phyloP scores from a whole-genome alignment of 148 eudicot species.

The Hydrangea macrophylla region DNA sequence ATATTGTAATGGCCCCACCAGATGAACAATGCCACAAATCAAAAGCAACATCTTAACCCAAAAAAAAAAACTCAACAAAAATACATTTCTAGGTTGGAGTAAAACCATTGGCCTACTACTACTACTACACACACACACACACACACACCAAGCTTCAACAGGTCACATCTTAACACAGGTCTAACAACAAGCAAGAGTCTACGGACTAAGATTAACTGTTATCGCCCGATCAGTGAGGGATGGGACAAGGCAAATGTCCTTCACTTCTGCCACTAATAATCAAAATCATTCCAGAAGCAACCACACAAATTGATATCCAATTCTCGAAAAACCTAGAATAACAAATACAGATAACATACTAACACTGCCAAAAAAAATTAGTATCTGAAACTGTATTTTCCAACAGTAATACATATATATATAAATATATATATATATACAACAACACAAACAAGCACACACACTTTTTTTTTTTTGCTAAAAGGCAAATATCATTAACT shows the following conservation, averaged over 20 bases:
- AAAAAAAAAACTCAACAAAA: background rate
- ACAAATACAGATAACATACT: background rate
- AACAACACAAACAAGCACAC: too few relatives aligned
- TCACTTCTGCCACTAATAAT: background rate
- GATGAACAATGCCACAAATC: background rate
- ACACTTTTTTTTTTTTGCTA: too few relatives aligned
- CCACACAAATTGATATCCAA: background rate
- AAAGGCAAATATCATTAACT: too few relatives aligned
- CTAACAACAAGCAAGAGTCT: slow-evolving; percentile 2
- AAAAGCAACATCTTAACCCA: background rate
- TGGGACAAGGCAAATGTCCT: background rate
- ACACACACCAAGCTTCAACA: background rate
- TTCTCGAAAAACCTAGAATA: background rate
- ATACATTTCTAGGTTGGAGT: background rate
- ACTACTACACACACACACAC: too few relatives aligned
- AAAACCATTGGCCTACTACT: too few relatives aligned
- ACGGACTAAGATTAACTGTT: too few relatives aligned
- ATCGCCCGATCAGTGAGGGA: too few relatives aligned
- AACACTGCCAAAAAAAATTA: too few relatives aligned
- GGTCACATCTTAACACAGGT: background rate
- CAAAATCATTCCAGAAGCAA: background rate
- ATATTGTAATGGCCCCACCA: background rate
- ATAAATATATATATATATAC: background rate
- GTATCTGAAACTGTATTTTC: too few relatives aligned
- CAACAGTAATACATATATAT: too few relatives aligned